Percentiles rank a stretch among this genome's conserved stretches.
Evolutionary conservation across 176 grass and related monocot genomes (phyloP).

Genomic region (Bolboschoenus planiculmis): DNA sequence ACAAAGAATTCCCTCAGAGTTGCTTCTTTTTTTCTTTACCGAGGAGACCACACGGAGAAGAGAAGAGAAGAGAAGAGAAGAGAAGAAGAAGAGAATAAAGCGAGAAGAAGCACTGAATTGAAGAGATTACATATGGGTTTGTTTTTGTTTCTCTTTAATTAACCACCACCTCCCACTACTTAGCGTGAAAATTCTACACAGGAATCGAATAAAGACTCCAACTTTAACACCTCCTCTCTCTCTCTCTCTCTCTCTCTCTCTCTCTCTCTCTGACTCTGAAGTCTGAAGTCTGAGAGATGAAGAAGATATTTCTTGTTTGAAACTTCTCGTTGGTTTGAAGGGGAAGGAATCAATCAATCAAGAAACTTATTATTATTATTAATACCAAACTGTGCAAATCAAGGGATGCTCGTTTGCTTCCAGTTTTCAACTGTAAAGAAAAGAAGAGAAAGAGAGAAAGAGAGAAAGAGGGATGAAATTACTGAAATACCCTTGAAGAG

Average conservation of each 20-base stretch:
- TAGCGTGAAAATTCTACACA: constrained; percentile 15
- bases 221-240: constrained; percentile 16
- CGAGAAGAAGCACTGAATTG: constrained; percentile 12
- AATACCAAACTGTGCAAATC: too few species aligned
- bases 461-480: background rate
- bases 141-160: constrained; percentile 10
- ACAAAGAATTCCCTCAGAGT: background rate
- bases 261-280: constrained; percentile 1
- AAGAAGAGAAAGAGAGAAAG: background rate
- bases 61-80: background rate
- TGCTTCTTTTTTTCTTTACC: background rate
- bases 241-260: constrained; percentile 2
- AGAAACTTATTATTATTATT: too few species aligned
- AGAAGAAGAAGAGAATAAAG: constrained; percentile 23
- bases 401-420: constrained; percentile 8
- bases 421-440: background rate
- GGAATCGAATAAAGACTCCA: constrained; percentile 24
- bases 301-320: background rate
- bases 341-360: too few species aligned
- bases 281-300: background rate
- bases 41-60: background rate
- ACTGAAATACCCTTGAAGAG: background rate
- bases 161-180: constrained; percentile 10
- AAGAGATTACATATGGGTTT: background rate
- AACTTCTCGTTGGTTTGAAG: constrained; percentile 15